These are phyloP conservation scores for Coccinonectria pachysandricola DNA, from an alignment of 2,329 filamentous ascomycete genomes.

Conservation along the genomic window DNA sequence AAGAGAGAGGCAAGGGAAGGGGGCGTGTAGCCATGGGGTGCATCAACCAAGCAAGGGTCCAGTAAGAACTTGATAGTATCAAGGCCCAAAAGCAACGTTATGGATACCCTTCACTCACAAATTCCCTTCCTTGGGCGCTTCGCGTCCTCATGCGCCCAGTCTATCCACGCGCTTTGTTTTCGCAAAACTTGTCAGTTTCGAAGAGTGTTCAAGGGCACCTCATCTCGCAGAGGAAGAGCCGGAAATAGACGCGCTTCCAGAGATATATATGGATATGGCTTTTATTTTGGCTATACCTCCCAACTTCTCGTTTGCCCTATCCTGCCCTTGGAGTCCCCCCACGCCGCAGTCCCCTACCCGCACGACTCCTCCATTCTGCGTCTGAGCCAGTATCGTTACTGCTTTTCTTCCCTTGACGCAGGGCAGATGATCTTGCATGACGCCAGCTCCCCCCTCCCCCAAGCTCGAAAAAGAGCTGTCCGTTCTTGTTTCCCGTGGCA, in stretches of 20 bases:
- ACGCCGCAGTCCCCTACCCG: constrained; percentile 12
- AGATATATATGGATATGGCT: constrained; percentile 1
- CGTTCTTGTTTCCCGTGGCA: constrained; percentile 18
- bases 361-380: constrained; percentile 7
- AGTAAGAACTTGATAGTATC: not conserved
- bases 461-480: constrained; percentile 25
- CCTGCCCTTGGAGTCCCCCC: constrained; percentile 12
- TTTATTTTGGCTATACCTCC: constrained; percentile 3
- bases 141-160: too few relatives aligned
- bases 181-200: constrained; percentile 6
- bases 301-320: constrained; percentile 9
- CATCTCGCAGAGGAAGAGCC: constrained; percentile 12
- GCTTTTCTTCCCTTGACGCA: constrained; percentile 22
- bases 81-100: constrained; percentile 18
- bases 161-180: constrained; percentile 8
- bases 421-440: constrained; percentile 24
- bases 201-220: constrained; percentile 7
- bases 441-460: too few relatives aligned
- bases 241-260: constrained; percentile 12
- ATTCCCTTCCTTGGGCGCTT: constrained; percentile 10
- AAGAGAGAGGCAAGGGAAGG: too few relatives aligned
- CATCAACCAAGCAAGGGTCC: too few relatives aligned
- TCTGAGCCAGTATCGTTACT: constrained; percentile 17
- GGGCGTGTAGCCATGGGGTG: too few relatives aligned
- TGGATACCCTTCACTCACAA: constrained; percentile 5